phyloP scores from a whole-genome alignment of 2,329 filamentous ascomycete genomes.

The Nannizziopsis arthrosporioides region DNA sequence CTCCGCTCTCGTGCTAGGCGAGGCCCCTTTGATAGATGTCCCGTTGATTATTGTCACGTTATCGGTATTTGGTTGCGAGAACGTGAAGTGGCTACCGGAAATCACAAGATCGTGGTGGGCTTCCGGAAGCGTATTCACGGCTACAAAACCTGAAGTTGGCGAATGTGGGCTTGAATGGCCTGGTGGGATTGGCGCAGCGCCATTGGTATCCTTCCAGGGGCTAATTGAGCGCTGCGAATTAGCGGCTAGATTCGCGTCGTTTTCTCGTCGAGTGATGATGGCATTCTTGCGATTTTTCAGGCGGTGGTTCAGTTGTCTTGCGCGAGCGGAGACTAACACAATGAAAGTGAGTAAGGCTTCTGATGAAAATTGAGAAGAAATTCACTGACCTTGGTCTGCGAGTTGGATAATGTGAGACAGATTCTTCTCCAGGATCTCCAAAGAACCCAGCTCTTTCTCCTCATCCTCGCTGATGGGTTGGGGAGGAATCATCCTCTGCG shows the following conservation, averaged over 20 bases:
- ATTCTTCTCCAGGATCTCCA: constrained; percentile 73
- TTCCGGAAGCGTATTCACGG: constrained; percentile 44
- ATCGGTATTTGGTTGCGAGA: constrained; percentile 33
- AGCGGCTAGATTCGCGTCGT: constrained; percentile 25
- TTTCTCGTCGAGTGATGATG: constrained; percentile 54
- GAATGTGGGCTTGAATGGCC: constrained; percentile 30
- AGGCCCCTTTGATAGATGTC: constrained; percentile 42
- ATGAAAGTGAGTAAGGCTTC: constrained; percentile 8
- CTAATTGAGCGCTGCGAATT: constrained; percentile 26
- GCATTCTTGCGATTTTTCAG: constrained; percentile 62
- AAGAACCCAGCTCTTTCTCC: constrained; percentile 67
- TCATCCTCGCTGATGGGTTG: constrained; percentile 78
- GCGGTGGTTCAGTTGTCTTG: constrained; percentile 69
- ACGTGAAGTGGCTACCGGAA: constrained; percentile 29
- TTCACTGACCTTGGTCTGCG: constrained; percentile 56
- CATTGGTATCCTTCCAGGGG: constrained; percentile 30
- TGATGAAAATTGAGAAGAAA: constrained; percentile 7
- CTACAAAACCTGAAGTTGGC: constrained; percentile 44
- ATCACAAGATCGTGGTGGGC: constrained; percentile 27
- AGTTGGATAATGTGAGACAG: constrained; percentile 65
- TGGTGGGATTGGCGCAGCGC: constrained; percentile 18
- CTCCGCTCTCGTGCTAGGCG: constrained; percentile 47
- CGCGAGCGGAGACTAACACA: constrained; percentile 49
- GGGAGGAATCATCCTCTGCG: constrained; percentile 69
- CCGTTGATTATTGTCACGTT: constrained; percentile 40